Percentiles rank a stretch among this genome's conserved stretches.
phyloP scores from a whole-genome alignment of 2,329 filamentous ascomycete genomes.

The Xylariomycetidae sp. region DNA sequence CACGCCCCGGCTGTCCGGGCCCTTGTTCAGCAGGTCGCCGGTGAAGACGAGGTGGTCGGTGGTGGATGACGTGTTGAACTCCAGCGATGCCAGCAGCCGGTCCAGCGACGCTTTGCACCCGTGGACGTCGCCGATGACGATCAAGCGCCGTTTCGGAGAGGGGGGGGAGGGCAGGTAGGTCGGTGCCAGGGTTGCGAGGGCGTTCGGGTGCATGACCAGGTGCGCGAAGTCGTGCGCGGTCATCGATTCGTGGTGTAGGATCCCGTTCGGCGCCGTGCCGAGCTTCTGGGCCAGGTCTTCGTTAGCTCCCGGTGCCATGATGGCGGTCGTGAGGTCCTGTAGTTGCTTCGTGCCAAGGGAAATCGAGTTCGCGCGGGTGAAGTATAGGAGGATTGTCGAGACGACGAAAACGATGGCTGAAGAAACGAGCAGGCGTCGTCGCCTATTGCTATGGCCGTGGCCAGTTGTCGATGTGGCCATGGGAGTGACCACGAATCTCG shows the following conservation, averaged over 20 bases:
- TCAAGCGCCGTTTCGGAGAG: slow-evolving; percentile 50
- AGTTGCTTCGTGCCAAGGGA: too few species aligned
- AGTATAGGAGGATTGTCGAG: too few species aligned
- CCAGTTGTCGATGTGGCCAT: too few species aligned
- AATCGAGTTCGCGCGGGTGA: too few species aligned
- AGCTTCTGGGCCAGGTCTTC: not conserved
- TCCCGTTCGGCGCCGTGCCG: not conserved
- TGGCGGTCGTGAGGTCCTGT: too few species aligned
- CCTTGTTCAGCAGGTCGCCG: slow-evolving; percentile 80
- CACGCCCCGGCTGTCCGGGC: slow-evolving; percentile 74
- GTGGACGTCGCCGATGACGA: slow-evolving; percentile 89
- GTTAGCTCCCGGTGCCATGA: too few species aligned
- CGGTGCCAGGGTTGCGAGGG: slow-evolving; percentile 25
- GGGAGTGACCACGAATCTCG: too few species aligned
- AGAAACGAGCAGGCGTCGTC: too few species aligned
- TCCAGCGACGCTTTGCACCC: slow-evolving; percentile 68
- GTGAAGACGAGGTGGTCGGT: slow-evolving; percentile 70
- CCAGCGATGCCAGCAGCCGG: slow-evolving; percentile 59
- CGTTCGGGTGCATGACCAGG: slow-evolving; percentile 8
- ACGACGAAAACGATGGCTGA: too few species aligned
- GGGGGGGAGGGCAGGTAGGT: slow-evolving; percentile 18
- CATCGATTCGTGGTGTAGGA: not conserved
- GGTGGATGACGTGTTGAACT: slow-evolving; percentile 45
- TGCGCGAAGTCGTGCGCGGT: slow-evolving; percentile 16
- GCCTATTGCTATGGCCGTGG: too few species aligned